Percentiles rank a stretch among this genome's conserved stretches.
phyloP scores from a whole-genome alignment of 768 basidiomycete genomes.

The Fistulinella prunicolor region DNA sequence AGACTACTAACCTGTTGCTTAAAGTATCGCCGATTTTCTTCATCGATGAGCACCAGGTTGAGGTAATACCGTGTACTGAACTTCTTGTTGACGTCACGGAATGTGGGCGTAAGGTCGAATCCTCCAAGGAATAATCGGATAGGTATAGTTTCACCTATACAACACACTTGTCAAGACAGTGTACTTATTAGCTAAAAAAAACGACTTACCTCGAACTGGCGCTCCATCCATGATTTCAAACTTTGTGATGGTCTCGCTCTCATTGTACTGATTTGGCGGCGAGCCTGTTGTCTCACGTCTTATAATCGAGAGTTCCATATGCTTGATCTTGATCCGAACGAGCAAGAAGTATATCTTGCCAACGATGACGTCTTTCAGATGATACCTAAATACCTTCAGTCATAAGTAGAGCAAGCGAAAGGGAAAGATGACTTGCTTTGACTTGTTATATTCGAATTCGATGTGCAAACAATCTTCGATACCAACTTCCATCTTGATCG shows the following conservation, averaged over 20 bases:
- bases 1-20: constrained; percentile 76
- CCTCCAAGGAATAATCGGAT: constrained; percentile 97
- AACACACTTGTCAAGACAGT: background rate
- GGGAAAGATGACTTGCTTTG: constrained; percentile 62
- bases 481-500: constrained; percentile 99
- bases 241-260: constrained; percentile 98
- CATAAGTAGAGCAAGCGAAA: background rate
- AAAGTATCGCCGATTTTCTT: constrained; percentile 97
- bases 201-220: constrained; percentile 78
- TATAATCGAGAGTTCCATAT: constrained; percentile 99
- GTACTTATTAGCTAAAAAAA: background rate
- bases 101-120: constrained; percentile 97
- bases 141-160: constrained; percentile 91
- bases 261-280: constrained; percentile 99
- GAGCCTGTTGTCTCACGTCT: constrained; percentile 95
- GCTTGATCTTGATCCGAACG: constrained; percentile 98
- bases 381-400: constrained; percentile 61
- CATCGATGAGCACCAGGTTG: constrained; percentile 95
- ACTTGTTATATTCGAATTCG: constrained; percentile 99
- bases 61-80: constrained; percentile 97
- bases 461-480: constrained; percentile 99
- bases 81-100: constrained; percentile 99
- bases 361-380: constrained; percentile 97
- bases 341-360: constrained; percentile 99
- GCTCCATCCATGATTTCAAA: constrained; percentile 99